Conservation (phyloP, 768 basidiomycete species). For the Psilocybe cyanescens region DNA sequence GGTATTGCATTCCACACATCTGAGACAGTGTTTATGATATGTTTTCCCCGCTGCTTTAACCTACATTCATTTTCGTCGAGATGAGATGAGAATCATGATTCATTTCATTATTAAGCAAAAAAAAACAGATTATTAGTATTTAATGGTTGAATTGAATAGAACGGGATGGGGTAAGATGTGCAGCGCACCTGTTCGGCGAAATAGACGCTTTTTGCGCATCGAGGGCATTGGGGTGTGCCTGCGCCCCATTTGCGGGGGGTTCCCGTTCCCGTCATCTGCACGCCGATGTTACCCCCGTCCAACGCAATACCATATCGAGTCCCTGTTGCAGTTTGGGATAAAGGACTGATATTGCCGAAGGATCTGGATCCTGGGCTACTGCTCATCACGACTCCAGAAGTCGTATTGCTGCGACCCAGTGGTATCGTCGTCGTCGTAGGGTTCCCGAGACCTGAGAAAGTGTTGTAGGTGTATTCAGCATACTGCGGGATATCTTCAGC, state of each 20-base stretch:
- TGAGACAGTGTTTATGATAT: conserved; percentile 76
- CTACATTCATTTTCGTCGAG: conserved; percentile 36
- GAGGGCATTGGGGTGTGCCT: conserved; percentile 65
- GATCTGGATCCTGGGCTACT: conserved; percentile 14
- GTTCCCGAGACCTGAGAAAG: not conserved
- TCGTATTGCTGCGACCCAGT: conserved; percentile 3
- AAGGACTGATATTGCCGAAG: conserved; percentile 26
- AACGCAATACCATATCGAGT: conserved; percentile 69
- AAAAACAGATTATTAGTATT: no score
- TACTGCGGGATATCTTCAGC: conserved; percentile 6
- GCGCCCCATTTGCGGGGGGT: conserved; percentile 53
- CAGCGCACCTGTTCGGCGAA: conserved; percentile 77
- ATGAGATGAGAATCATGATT: not conserved
- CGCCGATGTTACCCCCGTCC: conserved; percentile 26
- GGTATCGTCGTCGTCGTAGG: conserved; percentile 1
- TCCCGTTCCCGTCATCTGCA: conserved; percentile 38
- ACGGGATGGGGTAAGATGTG: not conserved
- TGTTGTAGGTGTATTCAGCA: not conserved
- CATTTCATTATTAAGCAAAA: not conserved
- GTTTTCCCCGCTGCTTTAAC: conserved; percentile 83
- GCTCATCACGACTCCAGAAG: not conserved
- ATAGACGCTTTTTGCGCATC: conserved; percentile 78
- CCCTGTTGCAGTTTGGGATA: conserved; percentile 52
- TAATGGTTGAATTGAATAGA: no score
- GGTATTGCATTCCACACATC: conserved; percentile 75